A percentile compares a stretch with the other conserved stretches of the same genome.
These are phyloP conservation scores for Grosmannia clavigera DNA, from an alignment of 2,329 filamentous ascomycete species.

Conservation along the genomic window DNA sequence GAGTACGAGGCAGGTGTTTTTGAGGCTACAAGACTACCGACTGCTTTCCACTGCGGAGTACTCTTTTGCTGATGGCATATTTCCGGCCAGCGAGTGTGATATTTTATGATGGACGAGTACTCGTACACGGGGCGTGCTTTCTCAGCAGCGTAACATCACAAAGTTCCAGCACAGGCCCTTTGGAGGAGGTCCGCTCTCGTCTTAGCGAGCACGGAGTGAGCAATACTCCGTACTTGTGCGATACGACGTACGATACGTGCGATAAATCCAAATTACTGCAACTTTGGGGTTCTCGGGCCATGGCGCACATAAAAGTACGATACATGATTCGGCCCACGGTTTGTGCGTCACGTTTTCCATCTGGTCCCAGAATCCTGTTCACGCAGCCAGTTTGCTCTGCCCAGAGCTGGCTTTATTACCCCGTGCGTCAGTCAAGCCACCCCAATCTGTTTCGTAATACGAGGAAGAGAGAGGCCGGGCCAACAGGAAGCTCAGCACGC, in stretches of 20 bases:
- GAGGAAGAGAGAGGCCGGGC: background rate
- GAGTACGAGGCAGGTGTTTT: background rate
- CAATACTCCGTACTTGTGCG: no score
- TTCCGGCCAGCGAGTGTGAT: no score
- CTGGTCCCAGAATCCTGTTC: background rate
- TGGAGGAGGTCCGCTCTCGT: background rate
- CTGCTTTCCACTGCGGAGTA: no score
- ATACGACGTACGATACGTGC: no score
- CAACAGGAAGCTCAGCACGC: background rate
- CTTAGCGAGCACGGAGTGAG: background rate
- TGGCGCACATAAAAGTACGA: background rate
- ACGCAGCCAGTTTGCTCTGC: background rate
- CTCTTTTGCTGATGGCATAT: no score
- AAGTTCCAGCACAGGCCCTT: no score
- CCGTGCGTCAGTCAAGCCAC: background rate
- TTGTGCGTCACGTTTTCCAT: background rate
- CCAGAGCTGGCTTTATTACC: background rate
- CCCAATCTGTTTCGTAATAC: background rate
- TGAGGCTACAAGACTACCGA: background rate
- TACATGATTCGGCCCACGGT: background rate
- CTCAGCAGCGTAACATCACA: no score
- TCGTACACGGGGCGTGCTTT: no score
- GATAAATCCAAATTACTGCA: no score
- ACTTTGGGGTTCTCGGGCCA: no score
- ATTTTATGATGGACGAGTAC: no score